A percentile compares a stretch with the other conserved stretches of the same genome.
Evolutionary conservation across 306 rosid genomes (phyloP).

Genomic region (Cercis canadensis): DNA sequence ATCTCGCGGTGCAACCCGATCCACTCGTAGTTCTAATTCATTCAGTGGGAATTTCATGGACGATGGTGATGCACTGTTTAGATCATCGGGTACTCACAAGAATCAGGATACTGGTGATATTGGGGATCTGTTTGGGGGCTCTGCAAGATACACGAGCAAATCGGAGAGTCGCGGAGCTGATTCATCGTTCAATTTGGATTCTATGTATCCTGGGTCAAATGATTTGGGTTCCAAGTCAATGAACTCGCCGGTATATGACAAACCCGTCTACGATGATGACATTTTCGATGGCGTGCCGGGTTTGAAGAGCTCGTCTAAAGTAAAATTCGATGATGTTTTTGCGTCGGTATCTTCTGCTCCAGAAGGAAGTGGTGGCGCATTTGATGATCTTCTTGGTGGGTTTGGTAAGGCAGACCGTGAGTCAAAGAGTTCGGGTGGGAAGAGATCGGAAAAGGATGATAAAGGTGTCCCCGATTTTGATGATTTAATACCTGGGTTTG

Average conservation of each 20-base stretch:
- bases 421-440: conserved; percentile 54
- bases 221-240: conserved; percentile 51
- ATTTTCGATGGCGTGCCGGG: conserved; percentile 90
- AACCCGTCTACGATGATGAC: conserved; percentile 89
- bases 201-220: conserved; percentile 52
- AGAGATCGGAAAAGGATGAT: conserved; percentile 54
- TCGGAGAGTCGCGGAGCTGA: conserved; percentile 50
- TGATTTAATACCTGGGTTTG: conserved; percentile 88
- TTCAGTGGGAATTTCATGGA: conserved; percentile 44
- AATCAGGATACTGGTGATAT: conserved; percentile 47
- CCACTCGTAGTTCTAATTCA: conserved; percentile 55
- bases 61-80: conserved; percentile 61
- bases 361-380: conserved; percentile 51
- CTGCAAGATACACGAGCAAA: conserved; percentile 48
- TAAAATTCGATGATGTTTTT: conserved; percentile 66
- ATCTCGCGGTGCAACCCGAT: conserved; percentile 61
- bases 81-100: conserved; percentile 47
- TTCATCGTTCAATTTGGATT: conserved; percentile 64
- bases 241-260: conserved; percentile 68
- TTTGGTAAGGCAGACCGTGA: conserved; percentile 69
- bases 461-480: conserved; percentile 60
- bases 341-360: conserved; percentile 51
- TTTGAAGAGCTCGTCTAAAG: conserved; percentile 65
- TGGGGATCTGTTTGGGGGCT: conserved; percentile 62
- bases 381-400: conserved; percentile 87